These are phyloP conservation scores for Rhizomucor pusillus DNA, from an alignment of 371 early-diverging fungal species.

Conservation along the genomic window DNA sequence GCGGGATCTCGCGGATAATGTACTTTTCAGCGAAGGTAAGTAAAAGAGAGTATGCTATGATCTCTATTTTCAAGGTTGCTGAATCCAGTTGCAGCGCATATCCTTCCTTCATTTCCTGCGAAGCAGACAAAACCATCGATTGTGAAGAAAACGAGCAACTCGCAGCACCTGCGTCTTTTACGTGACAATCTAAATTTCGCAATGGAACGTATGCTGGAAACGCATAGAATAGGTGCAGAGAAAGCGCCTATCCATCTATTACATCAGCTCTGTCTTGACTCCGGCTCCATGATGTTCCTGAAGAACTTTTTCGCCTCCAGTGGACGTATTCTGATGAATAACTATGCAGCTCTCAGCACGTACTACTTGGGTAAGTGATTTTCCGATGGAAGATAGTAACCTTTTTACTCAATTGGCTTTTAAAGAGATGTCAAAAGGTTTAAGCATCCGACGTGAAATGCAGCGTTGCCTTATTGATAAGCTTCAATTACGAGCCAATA, in stretches of 20 bases:
- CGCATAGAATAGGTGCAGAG: conserved; percentile 15
- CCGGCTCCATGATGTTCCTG: conserved; percentile 18
- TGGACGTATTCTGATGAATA: conserved; percentile 10
- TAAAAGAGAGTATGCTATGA: background rate
- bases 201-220: conserved; percentile 21
- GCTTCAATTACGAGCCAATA: conserved; percentile 7
- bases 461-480: conserved; percentile 39
- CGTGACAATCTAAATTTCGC: conserved; percentile 16
- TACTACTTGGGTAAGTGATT: conserved; percentile 30
- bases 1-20: background rate
- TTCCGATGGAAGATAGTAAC: background rate
- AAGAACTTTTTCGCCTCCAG: conserved; percentile 17
- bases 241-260: conserved; percentile 15
- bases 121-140: conserved; percentile 6
- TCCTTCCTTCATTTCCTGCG: conserved; percentile 14
- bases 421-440: conserved; percentile 49
- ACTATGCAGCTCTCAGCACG: conserved; percentile 18
- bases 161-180: conserved; percentile 9
- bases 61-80: background rate
- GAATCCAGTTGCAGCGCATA: conserved; percentile 1
- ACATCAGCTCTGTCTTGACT: conserved; percentile 18
- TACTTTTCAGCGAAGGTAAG: background rate
- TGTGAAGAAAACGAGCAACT: background rate
- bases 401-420: conserved; percentile 3
- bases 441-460: conserved; percentile 56